Conservation (phyloP, 1,284 basidiomycete species). For the Vanrija sp. region DNA sequence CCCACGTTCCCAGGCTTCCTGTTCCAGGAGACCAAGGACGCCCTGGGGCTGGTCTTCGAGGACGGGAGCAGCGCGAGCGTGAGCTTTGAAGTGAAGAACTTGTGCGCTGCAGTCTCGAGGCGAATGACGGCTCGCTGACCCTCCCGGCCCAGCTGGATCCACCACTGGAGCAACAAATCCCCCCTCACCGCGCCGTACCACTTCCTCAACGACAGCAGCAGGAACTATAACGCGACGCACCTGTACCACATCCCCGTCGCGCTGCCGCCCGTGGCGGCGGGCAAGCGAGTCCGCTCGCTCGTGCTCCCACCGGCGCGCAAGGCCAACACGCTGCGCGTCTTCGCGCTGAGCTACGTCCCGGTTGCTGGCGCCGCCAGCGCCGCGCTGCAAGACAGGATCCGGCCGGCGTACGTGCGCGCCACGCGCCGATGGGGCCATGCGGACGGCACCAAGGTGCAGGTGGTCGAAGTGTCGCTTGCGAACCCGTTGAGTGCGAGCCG, state of each 20-base stretch:
- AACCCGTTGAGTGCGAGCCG: slow-evolving; percentile 6
- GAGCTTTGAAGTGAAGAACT: slow-evolving; percentile 16
- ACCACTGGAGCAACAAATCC: slow-evolving; percentile 19
- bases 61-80: slow-evolving; percentile 2
- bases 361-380: not conserved
- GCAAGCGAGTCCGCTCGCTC: not conserved
- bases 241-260: slow-evolving; percentile 14
- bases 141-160: slow-evolving; percentile 3
- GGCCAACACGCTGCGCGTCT: slow-evolving; percentile 16
- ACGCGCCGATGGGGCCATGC: slow-evolving; percentile 17
- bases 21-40: slow-evolving; percentile 8
- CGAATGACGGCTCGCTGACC: not conserved
- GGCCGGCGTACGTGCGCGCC: not conserved
- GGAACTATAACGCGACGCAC: slow-evolving; percentile 13
- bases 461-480: slow-evolving; percentile 11
- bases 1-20: slow-evolving; percentile 4
- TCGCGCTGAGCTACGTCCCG: slow-evolving; percentile 12
- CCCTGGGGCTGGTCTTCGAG: slow-evolving; percentile 5
- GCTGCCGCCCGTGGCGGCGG: slow-evolving; percentile 1
- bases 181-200: slow-evolving; percentile 14
- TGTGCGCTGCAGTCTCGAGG: not conserved
- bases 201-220: not conserved
- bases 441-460: not conserved
- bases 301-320: slow-evolving; percentile 1
- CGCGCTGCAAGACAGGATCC: not conserved